Evolutionary conservation across 495 filamentous ascomycete species (phyloP).

Genomic region (Penicillium maclennaniae): DNA sequence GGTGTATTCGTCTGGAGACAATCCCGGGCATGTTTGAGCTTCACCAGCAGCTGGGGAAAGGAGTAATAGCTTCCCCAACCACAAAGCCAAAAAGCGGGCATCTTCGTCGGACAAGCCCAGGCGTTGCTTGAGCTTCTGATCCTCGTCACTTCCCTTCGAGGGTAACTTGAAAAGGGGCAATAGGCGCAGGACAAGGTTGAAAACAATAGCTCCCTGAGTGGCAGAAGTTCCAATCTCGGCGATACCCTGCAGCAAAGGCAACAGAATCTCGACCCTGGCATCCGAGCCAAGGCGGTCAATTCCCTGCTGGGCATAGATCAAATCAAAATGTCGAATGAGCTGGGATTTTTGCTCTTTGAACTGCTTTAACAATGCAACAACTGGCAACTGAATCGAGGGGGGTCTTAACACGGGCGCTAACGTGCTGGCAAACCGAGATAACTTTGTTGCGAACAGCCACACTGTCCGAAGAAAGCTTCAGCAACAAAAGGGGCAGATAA

Average conservation of each 20-base stretch:
- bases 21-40: constrained; percentile 57
- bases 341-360: constrained; percentile 74
- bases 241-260: constrained; percentile 69
- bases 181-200: constrained; percentile 77
- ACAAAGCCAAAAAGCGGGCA: constrained; percentile 67
- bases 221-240: constrained; percentile 57
- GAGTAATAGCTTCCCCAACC: constrained; percentile 77
- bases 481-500: constrained; percentile 75
- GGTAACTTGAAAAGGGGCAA: constrained; percentile 70
- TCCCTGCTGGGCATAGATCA: constrained; percentile 85
- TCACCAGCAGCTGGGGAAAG: constrained; percentile 47
- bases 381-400: constrained; percentile 76
- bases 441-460: constrained; percentile 81
- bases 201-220: constrained; percentile 67
- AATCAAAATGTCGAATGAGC: constrained; percentile 81
- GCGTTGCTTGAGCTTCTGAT: constrained; percentile 58
- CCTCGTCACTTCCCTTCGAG: constrained; percentile 70
- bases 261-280: constrained; percentile 66
- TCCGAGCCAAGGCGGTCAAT: constrained; percentile 61
- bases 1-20: constrained; percentile 64
- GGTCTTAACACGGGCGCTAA: constrained; percentile 67
- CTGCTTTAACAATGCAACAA: constrained; percentile 76
- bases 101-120: constrained; percentile 69
- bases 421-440: constrained; percentile 68
- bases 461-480: constrained; percentile 80